Base-by-base conservation (phyloP, 345 rosid genomes). In the Zanthoxylum bungeanum region DNA sequence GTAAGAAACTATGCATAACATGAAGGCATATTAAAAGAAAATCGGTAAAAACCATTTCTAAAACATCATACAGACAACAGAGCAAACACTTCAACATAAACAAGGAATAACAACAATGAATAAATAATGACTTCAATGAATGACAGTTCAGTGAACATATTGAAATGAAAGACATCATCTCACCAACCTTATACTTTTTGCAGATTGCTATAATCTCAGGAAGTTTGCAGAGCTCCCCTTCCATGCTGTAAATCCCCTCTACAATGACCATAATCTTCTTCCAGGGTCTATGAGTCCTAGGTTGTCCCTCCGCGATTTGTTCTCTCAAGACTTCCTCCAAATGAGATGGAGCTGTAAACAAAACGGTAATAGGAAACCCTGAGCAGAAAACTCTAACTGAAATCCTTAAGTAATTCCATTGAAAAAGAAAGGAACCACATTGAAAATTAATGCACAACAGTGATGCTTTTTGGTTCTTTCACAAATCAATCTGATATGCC, bases 241-340 rank as follows among this genome's bases (percentile, higher is more conserved):
- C 98, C 98, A 95, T 95, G 73, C 98, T 92, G 76, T 92, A 95
- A 64, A 91, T 92, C 31, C 99, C 99, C 80, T 95, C 98, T 9
- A 92, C 88, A 3, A 95, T 73, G 40, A 92, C 93, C 16, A 95
- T 79, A 37, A 92, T 95, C 87, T 95, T 91, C 85, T 89, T 95
- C 98, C 99, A 95, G 0, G 98, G 97, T 73, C 96, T 85, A 72
- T 87, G 99, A 4, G 97, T 92, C 82, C 91, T 88, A 1, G 98
- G 97, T 73, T 91, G 97, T 59, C 99, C 97, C 31, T 87, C 93
- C 2, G 93, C 98, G 55, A 95, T 95, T 79, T 95, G 97, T 74
- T 92, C 98, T 77, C 92, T 89, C 81, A 92, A 59, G 39, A 95
- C 97, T 82, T 83, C 83, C 85, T 95, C 98, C 88, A 95, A 82